phyloP scores from a whole-genome alignment of 2,329 filamentous ascomycete species.

The Botrytis fragariae region DNA sequence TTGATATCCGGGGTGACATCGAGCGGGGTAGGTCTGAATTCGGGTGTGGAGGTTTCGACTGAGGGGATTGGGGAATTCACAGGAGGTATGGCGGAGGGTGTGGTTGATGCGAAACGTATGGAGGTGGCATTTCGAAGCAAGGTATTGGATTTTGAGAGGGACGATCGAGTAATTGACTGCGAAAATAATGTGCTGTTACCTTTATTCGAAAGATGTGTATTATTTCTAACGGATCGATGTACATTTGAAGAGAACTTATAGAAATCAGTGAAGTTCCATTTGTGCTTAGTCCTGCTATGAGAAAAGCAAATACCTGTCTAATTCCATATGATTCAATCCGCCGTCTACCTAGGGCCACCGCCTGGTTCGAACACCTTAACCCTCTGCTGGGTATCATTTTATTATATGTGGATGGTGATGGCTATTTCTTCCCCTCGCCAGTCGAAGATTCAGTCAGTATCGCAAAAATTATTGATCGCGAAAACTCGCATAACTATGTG shows the following conservation, averaged over 20 bases:
- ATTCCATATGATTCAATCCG: constrained; percentile 42
- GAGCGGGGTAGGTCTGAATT: constrained; percentile 25
- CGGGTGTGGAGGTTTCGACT: constrained; percentile 19
- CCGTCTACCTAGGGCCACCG: constrained; percentile 40
- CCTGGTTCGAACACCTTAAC: constrained; percentile 47
- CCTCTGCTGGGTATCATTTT: constrained; percentile 56
- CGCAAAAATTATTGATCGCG: constrained; percentile 29
- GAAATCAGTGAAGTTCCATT: constrained; percentile 19
- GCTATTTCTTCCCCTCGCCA: constrained; percentile 8
- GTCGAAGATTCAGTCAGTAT: constrained; percentile 14
- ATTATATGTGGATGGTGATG: constrained; percentile 25
- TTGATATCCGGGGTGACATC: constrained; percentile 29
- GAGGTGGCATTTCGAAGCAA: constrained; percentile 32
- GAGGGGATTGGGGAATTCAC: constrained; percentile 15
- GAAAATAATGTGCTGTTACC: constrained; percentile 23
- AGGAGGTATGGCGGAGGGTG: constrained; percentile 23
- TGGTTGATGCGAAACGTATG: constrained; percentile 35
- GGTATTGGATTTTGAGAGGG: constrained; percentile 24
- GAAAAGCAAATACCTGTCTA: constrained; percentile 32
- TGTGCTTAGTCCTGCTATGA: background rate
- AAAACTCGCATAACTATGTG: background rate
- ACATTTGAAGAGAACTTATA: constrained; percentile 38
- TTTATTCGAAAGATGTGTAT: constrained; percentile 31
- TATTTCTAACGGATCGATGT: constrained; percentile 31
- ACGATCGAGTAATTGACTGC: constrained; percentile 22